Conservation (phyloP, 768 basidiomycete species). For the Suillus luteus region DNA sequence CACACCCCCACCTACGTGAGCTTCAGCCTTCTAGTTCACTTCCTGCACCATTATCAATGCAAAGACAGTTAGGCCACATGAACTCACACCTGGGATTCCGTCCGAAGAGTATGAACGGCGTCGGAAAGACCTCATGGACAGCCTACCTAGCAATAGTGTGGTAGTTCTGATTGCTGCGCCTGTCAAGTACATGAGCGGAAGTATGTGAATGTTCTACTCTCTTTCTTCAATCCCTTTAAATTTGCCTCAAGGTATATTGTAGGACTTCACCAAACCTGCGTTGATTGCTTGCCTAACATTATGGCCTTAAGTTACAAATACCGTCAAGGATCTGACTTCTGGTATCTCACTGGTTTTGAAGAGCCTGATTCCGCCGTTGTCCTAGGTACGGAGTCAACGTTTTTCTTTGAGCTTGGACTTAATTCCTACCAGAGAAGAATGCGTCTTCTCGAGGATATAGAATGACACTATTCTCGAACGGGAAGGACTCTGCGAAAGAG, state of each 20-base stretch:
- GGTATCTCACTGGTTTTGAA: conserved; percentile 95
- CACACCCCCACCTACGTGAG: conserved; percentile 82
- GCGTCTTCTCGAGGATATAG: conserved; percentile 75
- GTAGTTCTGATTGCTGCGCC: conserved; percentile 80
- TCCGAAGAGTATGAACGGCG: conserved; percentile 75
- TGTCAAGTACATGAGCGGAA: conserved; percentile 83
- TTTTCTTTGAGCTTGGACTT: conserved; percentile 9
- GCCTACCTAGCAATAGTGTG: conserved; percentile 68
- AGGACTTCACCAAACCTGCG: conserved; percentile 33
- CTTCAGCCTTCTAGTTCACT: conserved; percentile 14
- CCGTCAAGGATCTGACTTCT: conserved; percentile 89
- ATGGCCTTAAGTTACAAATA: conserved; percentile 79
- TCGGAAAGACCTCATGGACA: conserved; percentile 68
- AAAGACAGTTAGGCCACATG: conserved; percentile 52
- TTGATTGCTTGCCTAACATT: conserved; percentile 11
- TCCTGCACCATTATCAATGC: conserved; percentile 10
- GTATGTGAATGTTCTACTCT: conserved; percentile 45
- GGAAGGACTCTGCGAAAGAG: conserved; percentile 74
- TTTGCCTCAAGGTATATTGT: conserved; percentile 68
- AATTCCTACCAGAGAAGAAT: conserved; percentile 56
- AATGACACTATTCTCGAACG: conserved; percentile 83
- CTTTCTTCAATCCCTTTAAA: conserved; percentile 15
- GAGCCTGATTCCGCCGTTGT: conserved; percentile 91
- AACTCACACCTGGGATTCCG: conserved; percentile 84
- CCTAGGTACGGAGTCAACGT: conserved; percentile 52